Evolutionary conservation across 768 basidiomycete species (phyloP).

Genomic region (Cyclocybe aegerita): DNA sequence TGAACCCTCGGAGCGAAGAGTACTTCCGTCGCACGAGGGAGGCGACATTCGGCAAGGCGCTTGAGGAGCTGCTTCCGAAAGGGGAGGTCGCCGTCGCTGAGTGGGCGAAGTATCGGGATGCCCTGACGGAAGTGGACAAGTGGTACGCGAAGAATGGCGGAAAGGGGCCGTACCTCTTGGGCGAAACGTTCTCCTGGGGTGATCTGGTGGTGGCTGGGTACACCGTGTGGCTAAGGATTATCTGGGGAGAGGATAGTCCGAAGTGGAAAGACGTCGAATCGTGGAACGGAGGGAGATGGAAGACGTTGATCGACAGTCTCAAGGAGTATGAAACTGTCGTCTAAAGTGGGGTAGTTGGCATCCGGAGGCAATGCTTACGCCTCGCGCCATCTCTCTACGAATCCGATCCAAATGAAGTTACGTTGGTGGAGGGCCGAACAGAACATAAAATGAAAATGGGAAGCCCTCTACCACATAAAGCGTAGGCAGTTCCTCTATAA

Average conservation of each 20-base stretch:
- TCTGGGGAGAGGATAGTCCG: slow-evolving; percentile 30
- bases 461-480: no score
- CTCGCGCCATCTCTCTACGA: no score
- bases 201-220: slow-evolving; percentile 41
- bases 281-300: slow-evolving; percentile 35
- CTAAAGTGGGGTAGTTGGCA: no score
- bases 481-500: no score
- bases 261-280: slow-evolving; percentile 33
- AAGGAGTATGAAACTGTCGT: slow-evolving; percentile 1
- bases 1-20: slow-evolving; percentile 15
- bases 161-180: slow-evolving; percentile 30
- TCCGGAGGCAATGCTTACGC: no score
- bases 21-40: slow-evolving; percentile 36
- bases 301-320: slow-evolving; percentile 19
- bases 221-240: slow-evolving; percentile 5
- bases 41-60: slow-evolving; percentile 24
- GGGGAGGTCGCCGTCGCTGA: slow-evolving; percentile 25
- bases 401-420: no score
- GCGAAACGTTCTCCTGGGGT: slow-evolving; percentile 30
- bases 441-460: no score
- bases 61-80: slow-evolving; percentile 32
- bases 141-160: slow-evolving; percentile 25
- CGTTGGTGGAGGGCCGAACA: no score
- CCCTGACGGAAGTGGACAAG: slow-evolving; percentile 18
- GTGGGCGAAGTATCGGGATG: slow-evolving; percentile 32